Conservation (phyloP, 768 basidiomycete species). For the Kwoniella europaea region DNA sequence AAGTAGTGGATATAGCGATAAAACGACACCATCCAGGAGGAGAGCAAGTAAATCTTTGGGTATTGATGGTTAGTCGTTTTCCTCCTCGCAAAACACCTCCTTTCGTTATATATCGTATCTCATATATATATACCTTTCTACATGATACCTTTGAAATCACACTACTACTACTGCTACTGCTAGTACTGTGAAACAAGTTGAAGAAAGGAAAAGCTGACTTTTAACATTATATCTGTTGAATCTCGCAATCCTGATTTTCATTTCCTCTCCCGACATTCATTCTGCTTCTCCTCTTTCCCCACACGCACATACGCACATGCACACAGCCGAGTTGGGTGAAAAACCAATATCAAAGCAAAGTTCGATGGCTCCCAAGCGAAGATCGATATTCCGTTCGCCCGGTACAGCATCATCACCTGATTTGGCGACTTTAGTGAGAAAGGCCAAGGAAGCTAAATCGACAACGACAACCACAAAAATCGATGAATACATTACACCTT, state of each 20-base stretch:
- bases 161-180: no score
- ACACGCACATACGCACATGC: not conserved
- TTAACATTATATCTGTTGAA: not conserved
- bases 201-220: slow-evolving; percentile 7
- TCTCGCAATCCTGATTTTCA: not conserved
- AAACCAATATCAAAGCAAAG: slow-evolving; percentile 14
- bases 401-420: slow-evolving; percentile 93
- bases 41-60: slow-evolving; percentile 28
- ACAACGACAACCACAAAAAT: not conserved
- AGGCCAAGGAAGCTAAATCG: slow-evolving; percentile 68
- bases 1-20: slow-evolving; percentile 8
- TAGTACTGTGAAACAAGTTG: no score
- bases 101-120: not conserved
- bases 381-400: slow-evolving; percentile 83
- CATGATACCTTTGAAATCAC: no score
- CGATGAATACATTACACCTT: not conserved
- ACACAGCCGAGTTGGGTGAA: slow-evolving; percentile 19
- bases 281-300: not conserved
- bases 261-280: not conserved
- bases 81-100: not conserved
- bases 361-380: slow-evolving; percentile 63
- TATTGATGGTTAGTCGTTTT: slow-evolving; percentile 28
- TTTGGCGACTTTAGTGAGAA: slow-evolving; percentile 80
- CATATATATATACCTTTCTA: no score
- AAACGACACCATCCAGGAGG: slow-evolving; percentile 10